A percentile compares a stretch with the other conserved stretches of the same genome.
phyloP scores from a whole-genome alignment of 148 eudicot genomes.

The Rhododendron ovatum region DNA sequence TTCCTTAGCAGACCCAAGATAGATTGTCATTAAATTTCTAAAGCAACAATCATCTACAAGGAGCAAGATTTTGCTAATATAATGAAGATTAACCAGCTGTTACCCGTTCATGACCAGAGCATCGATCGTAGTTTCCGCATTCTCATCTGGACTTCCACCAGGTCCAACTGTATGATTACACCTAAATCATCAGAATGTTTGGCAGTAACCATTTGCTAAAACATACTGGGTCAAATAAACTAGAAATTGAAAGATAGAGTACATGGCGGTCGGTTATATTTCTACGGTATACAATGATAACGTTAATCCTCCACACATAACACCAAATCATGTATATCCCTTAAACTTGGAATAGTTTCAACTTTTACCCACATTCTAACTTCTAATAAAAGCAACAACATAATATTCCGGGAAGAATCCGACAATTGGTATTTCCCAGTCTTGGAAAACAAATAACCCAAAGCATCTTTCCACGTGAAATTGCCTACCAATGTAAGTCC shows the following conservation, averaged over 20 bases:
- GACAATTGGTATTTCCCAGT: neutral
- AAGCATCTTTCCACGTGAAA: neutral
- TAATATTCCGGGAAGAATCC: neutral
- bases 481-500: neutral
- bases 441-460: neutral
- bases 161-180: conserved; percentile 69
- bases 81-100: neutral
- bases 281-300: neutral
- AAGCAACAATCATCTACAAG: neutral
- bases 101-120: conserved; percentile 97
- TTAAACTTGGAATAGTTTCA: neutral
- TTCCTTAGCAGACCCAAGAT: conserved; percentile 43
- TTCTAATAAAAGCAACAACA: neutral
- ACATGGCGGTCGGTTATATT: neutral
- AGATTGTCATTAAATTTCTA: conserved; percentile 1
- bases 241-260: neutral
- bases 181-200: neutral
- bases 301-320: neutral
- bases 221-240: neutral
- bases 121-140: conserved; percentile 91
- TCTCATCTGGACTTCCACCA: conserved; percentile 98
- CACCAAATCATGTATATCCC: neutral
- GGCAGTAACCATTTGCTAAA: neutral
- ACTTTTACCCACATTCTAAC: neutral
- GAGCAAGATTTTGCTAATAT: neutral